Conservation (phyloP, 2,329 filamentous ascomycete genomes). For the Arthrobotrys conoides region DNA sequence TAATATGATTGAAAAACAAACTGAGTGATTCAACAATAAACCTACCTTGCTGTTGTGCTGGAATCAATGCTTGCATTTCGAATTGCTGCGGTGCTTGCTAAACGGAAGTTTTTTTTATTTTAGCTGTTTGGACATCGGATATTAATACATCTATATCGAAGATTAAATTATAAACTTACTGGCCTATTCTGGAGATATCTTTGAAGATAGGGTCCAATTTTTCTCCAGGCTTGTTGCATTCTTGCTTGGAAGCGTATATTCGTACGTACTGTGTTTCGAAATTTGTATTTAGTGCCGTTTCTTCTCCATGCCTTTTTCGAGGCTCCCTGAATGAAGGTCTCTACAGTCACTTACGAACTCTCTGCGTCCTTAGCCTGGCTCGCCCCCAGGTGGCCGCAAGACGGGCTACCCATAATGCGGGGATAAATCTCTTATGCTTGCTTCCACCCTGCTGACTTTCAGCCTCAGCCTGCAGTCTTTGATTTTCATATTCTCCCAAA, state of each 20-base stretch:
- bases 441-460: slow-evolving; percentile 28
- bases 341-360: slow-evolving; percentile 20
- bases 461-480: slow-evolving; percentile 21
- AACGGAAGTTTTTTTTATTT: too few relatives aligned
- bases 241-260: slow-evolving; percentile 34
- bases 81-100: slow-evolving; percentile 27
- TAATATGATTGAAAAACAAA: too few relatives aligned
- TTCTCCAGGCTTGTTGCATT: slow-evolving; percentile 20
- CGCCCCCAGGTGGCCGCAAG: slow-evolving; percentile 17
- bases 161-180: too few relatives aligned
- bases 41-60: slow-evolving; percentile 24
- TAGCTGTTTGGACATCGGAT: too few relatives aligned
- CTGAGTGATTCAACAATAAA: neutral
- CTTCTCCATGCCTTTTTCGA: neutral
- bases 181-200: slow-evolving; percentile 11
- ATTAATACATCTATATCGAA: too few relatives aligned
- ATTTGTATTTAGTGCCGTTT: neutral
- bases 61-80: slow-evolving; percentile 31
- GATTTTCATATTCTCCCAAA: slow-evolving; percentile 25
- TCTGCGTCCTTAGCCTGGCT: slow-evolving; percentile 1
- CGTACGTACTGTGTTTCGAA: neutral
- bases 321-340: neutral
- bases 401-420: slow-evolving; percentile 23
- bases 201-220: slow-evolving; percentile 7
- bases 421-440: slow-evolving; percentile 39